These are phyloP conservation scores for Pseudonitzschia pungens DNA, from an alignment of 108 stramenopile genomes.

Conservation along the genomic window DNA sequence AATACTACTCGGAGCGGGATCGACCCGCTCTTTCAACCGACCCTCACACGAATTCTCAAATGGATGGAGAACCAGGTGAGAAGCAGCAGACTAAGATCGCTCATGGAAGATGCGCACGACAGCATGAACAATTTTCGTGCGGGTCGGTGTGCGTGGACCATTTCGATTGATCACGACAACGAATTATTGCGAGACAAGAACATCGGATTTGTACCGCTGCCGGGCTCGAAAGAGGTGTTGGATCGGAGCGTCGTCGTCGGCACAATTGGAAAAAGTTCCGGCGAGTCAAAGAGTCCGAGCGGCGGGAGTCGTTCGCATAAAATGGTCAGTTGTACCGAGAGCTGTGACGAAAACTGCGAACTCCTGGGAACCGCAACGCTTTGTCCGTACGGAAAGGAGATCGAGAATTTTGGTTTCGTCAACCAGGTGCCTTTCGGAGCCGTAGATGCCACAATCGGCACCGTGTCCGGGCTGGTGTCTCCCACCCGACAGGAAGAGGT, in stretches of 20 bases:
- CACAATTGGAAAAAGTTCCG: no score
- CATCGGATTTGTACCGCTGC: slow-evolving; percentile 27
- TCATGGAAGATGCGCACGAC: slow-evolving; percentile 17
- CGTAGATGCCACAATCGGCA: slow-evolving; percentile 21
- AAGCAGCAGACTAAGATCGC: slow-evolving; percentile 14
- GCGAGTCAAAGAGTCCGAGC: neutral
- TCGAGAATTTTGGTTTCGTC: neutral
- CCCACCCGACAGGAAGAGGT: neutral
- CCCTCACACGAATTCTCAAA: slow-evolving; percentile 16
- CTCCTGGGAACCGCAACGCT: neutral
- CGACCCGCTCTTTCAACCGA: slow-evolving; percentile 29
- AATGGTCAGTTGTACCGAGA: slow-evolving; percentile 20
- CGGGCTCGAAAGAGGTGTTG: slow-evolving; percentile 22
- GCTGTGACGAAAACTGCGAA: neutral
- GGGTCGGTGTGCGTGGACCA: slow-evolving; percentile 35
- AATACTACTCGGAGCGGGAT: neutral
- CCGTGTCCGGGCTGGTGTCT: slow-evolving; percentile 17
- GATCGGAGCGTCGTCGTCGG: neutral
- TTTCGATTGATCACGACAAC: slow-evolving; percentile 16
- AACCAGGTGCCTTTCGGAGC: slow-evolving; percentile 34
- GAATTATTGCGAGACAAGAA: slow-evolving; percentile 12
- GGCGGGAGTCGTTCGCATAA: neutral
- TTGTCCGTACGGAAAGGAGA: slow-evolving; percentile 23
- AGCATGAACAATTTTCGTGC: slow-evolving; percentile 28
- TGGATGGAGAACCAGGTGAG: slow-evolving; percentile 31